Evolutionary conservation across 2,329 filamentous ascomycete genomes (phyloP).

Genomic region (Onygenales sp.): DNA sequence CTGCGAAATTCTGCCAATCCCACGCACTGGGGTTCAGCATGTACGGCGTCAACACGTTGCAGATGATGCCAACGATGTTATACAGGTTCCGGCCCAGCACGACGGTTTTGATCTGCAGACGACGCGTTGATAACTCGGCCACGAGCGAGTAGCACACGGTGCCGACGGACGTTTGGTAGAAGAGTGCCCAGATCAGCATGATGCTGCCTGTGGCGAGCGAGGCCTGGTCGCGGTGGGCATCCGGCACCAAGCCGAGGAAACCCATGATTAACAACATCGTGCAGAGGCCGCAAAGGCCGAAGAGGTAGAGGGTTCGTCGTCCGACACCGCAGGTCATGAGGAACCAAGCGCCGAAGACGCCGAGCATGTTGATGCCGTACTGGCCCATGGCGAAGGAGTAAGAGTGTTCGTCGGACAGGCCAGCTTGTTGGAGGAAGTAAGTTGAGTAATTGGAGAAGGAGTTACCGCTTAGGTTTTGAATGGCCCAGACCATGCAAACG

Average conservation of each 20-base stretch:
- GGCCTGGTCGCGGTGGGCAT: slow-evolving; percentile 46
- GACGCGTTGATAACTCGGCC: slow-evolving; percentile 69
- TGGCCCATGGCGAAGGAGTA: slow-evolving; percentile 51
- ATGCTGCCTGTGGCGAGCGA: slow-evolving; percentile 74
- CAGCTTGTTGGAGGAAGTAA: slow-evolving; percentile 49
- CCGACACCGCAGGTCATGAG: slow-evolving; percentile 68
- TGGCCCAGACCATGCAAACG: slow-evolving; percentile 55
- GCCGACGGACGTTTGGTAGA: slow-evolving; percentile 79
- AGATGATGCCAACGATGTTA: slow-evolving; percentile 75
- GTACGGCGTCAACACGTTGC: slow-evolving; percentile 74
- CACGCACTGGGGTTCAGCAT: slow-evolving; percentile 84
- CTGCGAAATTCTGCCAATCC: slow-evolving; percentile 80
- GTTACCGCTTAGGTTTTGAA: slow-evolving; percentile 55
- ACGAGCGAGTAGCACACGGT: slow-evolving; percentile 87
- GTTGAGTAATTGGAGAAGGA: slow-evolving; percentile 57
- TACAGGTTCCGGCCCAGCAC: slow-evolving; percentile 74
- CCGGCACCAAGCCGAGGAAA: slow-evolving; percentile 66
- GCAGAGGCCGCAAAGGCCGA: slow-evolving; percentile 63
- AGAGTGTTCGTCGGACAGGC: slow-evolving; percentile 39
- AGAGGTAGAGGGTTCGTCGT: slow-evolving; percentile 65
- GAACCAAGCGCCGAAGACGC: slow-evolving; percentile 72
- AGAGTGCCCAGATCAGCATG: slow-evolving; percentile 73
- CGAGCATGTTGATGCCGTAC: slow-evolving; percentile 63
- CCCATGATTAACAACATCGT: slow-evolving; percentile 73
- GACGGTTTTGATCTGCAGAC: slow-evolving; percentile 84